Conservation (phyloP, 768 basidiomycete genomes). For the Auricularia sp. region DNA sequence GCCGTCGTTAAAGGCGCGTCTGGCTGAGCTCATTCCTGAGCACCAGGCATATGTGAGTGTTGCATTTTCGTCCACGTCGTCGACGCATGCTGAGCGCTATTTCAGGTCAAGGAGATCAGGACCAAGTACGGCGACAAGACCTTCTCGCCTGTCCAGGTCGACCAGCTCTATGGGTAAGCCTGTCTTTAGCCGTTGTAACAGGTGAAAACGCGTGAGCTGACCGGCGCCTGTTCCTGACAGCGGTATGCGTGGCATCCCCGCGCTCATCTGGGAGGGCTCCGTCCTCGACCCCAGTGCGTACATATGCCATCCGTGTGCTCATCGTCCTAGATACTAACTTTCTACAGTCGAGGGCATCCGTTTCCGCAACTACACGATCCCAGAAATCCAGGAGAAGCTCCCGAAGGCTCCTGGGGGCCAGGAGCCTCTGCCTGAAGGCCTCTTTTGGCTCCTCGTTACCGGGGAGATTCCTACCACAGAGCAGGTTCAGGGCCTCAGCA, state of each 20-base stretch:
- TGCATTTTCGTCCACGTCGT: not conserved
- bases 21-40: conserved; percentile 86
- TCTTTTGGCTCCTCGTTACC: conserved; percentile 93
- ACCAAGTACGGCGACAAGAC: conserved; percentile 84
- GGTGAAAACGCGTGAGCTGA: conserved; percentile 4
- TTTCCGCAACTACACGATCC: conserved; percentile 94
- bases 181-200: not conserved
- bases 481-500: conserved; percentile 76
- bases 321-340: not conserved
- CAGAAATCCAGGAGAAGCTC: conserved; percentile 75
- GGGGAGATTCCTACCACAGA: conserved; percentile 89
- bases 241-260: conserved; percentile 83
- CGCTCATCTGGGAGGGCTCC: conserved; percentile 97
- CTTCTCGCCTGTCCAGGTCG: conserved; percentile 84
- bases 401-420: conserved; percentile 83
- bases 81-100: conserved; percentile 1
- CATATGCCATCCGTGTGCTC: not conserved
- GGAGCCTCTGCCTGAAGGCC: conserved; percentile 86
- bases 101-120: conserved; percentile 72
- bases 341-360: conserved; percentile 85
- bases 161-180: conserved; percentile 79
- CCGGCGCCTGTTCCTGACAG: conserved; percentile 27
- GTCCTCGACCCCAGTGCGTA: conserved; percentile 81
- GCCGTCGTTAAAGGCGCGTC: conserved; percentile 79
- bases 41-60: conserved; percentile 61